Conservation (phyloP, 1,139 yeast species). For the Debaryomyces sp. region DNA sequence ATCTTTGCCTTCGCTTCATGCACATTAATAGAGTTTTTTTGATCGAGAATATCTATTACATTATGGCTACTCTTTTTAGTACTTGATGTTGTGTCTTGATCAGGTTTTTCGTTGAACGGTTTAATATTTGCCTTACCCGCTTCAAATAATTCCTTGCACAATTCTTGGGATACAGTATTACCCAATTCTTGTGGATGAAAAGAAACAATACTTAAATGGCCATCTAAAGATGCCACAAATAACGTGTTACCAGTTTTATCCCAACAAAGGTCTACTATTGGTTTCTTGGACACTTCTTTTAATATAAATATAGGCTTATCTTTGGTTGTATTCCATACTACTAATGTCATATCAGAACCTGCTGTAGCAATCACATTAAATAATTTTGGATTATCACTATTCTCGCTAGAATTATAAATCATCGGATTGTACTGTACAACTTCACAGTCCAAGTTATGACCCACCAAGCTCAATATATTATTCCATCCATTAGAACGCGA, state of each 20-base stretch:
- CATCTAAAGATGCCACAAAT: conserved; percentile 56
- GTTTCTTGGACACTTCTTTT: conserved; percentile 58
- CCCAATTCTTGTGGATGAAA: conserved; percentile 64
- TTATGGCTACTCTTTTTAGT: conserved; percentile 22
- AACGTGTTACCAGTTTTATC: conserved; percentile 50
- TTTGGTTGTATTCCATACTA: conserved; percentile 83
- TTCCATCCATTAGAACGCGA: conserved; percentile 47
- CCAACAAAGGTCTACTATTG: conserved; percentile 82
- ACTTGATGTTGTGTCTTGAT: conserved; percentile 23
- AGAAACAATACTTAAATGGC: conserved; percentile 51
- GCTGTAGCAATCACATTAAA: conserved; percentile 81
- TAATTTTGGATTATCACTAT: conserved; percentile 19
- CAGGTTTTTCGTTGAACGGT: conserved; percentile 36
- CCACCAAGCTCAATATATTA: conserved; percentile 53
- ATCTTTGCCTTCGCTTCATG: conserved; percentile 9
- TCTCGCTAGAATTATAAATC: conserved; percentile 22
- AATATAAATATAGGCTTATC: conserved; percentile 76
- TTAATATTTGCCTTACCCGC: conserved; percentile 30
- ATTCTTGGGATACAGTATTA: conserved; percentile 19
- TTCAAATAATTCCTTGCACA: conserved; percentile 26
- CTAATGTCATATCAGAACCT: conserved; percentile 79
- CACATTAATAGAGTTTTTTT: conserved; percentile 27
- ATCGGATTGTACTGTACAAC: conserved; percentile 58
- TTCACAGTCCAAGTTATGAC: conserved; percentile 60
- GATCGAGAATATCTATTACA: conserved; percentile 32